A percentile compares a stretch with the other conserved stretches of the same genome.
Evolutionary conservation across 192 early-diverging fungal species (phyloP).

Genomic region (Pilobolus umbonatus): DNA sequence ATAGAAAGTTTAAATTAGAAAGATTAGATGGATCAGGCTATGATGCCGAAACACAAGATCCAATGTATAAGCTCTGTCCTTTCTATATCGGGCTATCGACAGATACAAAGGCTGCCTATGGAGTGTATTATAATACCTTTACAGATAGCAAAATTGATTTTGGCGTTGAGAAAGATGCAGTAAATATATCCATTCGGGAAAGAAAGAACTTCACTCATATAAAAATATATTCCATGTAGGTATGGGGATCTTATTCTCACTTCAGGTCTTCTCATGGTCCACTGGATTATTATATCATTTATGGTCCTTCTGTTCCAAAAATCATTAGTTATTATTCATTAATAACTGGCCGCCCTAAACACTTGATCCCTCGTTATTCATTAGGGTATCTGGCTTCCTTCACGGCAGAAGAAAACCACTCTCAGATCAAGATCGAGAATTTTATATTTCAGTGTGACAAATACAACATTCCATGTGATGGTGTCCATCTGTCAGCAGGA

Average conservation of each 20-base stretch:
- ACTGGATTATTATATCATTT: slow-evolving; percentile 41
- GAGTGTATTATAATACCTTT: slow-evolving; percentile 54
- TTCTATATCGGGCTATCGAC: slow-evolving; percentile 42
- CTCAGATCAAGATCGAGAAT: slow-evolving; percentile 42
- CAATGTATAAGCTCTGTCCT: slow-evolving; percentile 56
- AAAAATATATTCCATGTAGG: slow-evolving; percentile 3
- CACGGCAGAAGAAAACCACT: slow-evolving; percentile 58
- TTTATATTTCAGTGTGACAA: slow-evolving; percentile 38
- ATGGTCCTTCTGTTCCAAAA: slow-evolving; percentile 35
- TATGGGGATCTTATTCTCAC: slow-evolving; percentile 49
- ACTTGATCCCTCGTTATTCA: slow-evolving; percentile 43
- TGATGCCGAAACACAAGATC: slow-evolving; percentile 47
- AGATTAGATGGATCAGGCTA: slow-evolving; percentile 56
- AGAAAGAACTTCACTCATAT: not conserved
- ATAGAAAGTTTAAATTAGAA: slow-evolving; percentile 44
- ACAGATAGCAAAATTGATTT: slow-evolving; percentile 46
- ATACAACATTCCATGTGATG: slow-evolving; percentile 53
- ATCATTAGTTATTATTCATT: slow-evolving; percentile 36
- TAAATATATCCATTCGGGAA: slow-evolving; percentile 5
- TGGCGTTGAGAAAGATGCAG: slow-evolving; percentile 35
- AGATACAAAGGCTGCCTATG: slow-evolving; percentile 34
- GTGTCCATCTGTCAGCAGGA: slow-evolving; percentile 55
- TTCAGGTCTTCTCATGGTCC: slow-evolving; percentile 36
- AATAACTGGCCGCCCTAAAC: slow-evolving; percentile 40
- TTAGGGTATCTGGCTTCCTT: slow-evolving; percentile 56